Conservation (phyloP, 495 filamentous ascomycete species). For the Sporormia fimetaria region DNA sequence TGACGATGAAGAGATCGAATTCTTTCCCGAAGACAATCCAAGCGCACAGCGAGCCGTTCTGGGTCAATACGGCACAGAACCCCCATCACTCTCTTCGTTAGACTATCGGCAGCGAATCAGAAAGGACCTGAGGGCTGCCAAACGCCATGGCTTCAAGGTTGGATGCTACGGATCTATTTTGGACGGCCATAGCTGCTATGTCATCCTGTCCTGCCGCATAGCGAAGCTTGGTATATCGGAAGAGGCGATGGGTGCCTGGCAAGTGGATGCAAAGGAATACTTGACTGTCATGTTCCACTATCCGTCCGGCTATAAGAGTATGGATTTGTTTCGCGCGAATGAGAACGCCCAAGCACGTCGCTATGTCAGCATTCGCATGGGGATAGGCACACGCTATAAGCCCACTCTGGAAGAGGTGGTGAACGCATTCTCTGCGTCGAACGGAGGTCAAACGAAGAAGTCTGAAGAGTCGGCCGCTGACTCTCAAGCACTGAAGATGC, state of each 20-base stretch:
- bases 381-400: conserved; percentile 45
- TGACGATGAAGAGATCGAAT: conserved; percentile 28
- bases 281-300: conserved; percentile 69
- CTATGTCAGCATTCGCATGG: conserved; percentile 36
- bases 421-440: conserved; percentile 37
- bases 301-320: conserved; percentile 42
- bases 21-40: conserved; percentile 19
- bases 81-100: no score
- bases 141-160: conserved; percentile 62
- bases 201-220: conserved; percentile 58
- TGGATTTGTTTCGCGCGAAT: conserved; percentile 39
- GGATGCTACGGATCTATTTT: conserved; percentile 47
- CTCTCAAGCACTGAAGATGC: conserved; percentile 5
- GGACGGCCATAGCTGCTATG: conserved; percentile 35
- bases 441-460: conserved; percentile 24
- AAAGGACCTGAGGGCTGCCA: conserved; percentile 50
- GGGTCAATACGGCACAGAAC: conserved; percentile 1
- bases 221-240: conserved; percentile 62
- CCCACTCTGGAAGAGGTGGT: conserved; percentile 41
- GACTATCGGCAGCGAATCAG: conserved; percentile 37
- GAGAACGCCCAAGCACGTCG: conserved; percentile 21
- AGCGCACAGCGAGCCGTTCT: not conserved
- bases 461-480: conserved; percentile 9
- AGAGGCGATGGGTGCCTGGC: conserved; percentile 69
- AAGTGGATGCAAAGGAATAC: conserved; percentile 54